Evolutionary conservation across 2,329 filamentous ascomycete species (phyloP), one percentile per base, ranked within the genome.

Genomic region (Neonectria neomacrospora): DNA sequence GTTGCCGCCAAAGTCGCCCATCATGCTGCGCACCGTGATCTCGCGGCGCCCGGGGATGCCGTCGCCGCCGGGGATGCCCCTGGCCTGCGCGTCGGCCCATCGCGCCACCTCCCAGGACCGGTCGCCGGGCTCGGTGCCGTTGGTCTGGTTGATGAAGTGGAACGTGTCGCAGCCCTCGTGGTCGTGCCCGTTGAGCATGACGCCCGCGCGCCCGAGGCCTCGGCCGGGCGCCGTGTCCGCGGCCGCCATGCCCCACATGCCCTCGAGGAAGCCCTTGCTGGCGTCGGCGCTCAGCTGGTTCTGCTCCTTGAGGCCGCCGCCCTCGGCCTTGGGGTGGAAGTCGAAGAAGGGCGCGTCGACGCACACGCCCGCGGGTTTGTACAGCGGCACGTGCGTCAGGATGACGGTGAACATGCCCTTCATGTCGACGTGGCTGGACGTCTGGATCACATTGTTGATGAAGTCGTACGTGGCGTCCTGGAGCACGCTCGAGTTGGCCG

Each of bases 1-100:
- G 75, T 97, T 96, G 20, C 96, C 96, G n/a, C 89, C 90, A 78
- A 91, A 99, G 60, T 92, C 92, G 59, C 96, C 96, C 96, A 99
- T 99, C 94, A 99, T 98, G 78, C 93, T 97, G 63, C 94, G 89
- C 2, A 99, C 91, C 0, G 96, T 99, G 67, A 98, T 88, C 79
- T 99, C 96, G 28, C 95, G 85, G 6, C 97, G 82, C 1, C 91
- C 91, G 0, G 91, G 87, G 3, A 86, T 70, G 5, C 79, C 81
- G 2, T 78, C 70, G 2, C 77, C 74, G 8, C 77, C 79, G 1
- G 81, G 74, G 22, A 89, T 65, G 63, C 77, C 76, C 12, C 76
- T 74, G 5, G 71, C 67, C 11, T 77, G 74, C 1, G 84, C 85
- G 45, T 84, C 78, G 1, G 70, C 63, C 82, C 85, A 90, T 11